Conservation (phyloP, 169 alveolate genomes). For the Eimeria praecox region DNA sequence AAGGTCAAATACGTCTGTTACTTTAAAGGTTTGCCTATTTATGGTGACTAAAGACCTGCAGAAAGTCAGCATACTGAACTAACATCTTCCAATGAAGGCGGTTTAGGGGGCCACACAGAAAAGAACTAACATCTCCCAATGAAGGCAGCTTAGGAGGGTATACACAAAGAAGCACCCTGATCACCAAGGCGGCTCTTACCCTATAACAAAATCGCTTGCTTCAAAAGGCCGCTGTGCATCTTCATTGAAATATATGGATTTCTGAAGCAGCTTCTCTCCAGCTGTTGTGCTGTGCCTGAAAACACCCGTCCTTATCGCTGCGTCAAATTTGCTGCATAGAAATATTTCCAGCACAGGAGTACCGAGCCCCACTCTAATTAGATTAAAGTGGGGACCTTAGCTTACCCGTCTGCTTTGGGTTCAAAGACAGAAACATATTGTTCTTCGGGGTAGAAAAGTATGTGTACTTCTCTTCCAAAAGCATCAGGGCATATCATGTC, state of each 20-base stretch:
- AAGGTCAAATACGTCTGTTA: neutral
- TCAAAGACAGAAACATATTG: constrained; percentile 47
- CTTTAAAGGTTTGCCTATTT: neutral
- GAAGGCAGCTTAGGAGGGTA: neutral
- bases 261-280: constrained; percentile 27
- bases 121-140: neutral
- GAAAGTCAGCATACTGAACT: neutral
- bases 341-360: neutral
- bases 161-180: neutral
- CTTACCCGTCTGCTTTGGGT: neutral
- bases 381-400: neutral
- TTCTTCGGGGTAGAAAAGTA: constrained; percentile 35
- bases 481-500: constrained; percentile 10
- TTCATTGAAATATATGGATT: constrained; percentile 50
- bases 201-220: constrained; percentile 23
- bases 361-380: neutral
- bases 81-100: too few species aligned
- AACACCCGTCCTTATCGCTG: neutral
- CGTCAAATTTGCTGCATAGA: neutral
- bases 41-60: constrained; percentile 52
- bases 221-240: constrained; percentile 37
- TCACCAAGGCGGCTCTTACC: neutral
- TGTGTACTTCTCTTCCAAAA: constrained; percentile 21
- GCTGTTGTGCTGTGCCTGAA: neutral
- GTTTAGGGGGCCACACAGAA: neutral